These are phyloP conservation scores for Hagleromyces aurorensis DNA, from an alignment of 805 yeast genomes.

Conservation along the genomic window DNA sequence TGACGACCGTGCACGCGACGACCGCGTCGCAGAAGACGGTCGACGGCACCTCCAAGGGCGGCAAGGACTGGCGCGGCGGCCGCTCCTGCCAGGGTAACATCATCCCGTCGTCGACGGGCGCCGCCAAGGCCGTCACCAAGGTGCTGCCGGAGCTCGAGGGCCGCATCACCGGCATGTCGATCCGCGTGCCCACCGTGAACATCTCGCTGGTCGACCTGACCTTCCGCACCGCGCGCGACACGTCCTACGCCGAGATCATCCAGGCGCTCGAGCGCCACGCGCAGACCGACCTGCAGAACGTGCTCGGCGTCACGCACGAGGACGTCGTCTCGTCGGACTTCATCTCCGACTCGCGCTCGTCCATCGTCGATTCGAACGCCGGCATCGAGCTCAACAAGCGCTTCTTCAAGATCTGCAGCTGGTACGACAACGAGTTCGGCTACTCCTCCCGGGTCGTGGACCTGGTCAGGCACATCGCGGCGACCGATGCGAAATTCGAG, in stretches of 20 bases:
- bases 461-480: constrained; percentile 74
- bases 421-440: constrained; percentile 97
- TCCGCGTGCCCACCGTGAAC: constrained; percentile 91
- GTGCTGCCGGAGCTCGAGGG: constrained; percentile 87
- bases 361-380: constrained; percentile 86
- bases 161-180: constrained; percentile 87
- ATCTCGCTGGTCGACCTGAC: constrained; percentile 92
- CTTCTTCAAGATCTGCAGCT: constrained; percentile 84
- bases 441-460: constrained; percentile 96
- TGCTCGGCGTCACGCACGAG: constrained; percentile 86
- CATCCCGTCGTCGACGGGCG: constrained; percentile 94
- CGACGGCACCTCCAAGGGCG: constrained; percentile 76
- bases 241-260: constrained; percentile 79
- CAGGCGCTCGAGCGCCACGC: constrained; percentile 68
- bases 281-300: constrained; percentile 70
- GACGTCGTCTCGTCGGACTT: constrained; percentile 89
- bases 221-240: constrained; percentile 65
- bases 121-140: constrained; percentile 96
- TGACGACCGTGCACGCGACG: constrained; percentile 95
- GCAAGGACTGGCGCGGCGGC: constrained; percentile 98
- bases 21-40: constrained; percentile 96
- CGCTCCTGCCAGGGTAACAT: constrained; percentile 94
- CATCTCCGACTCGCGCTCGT: constrained; percentile 74
- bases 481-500: too few species aligned
- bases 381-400: constrained; percentile 82